Conservation (phyloP, 768 basidiomycete species). For the Leccinum rimulosum region DNA sequence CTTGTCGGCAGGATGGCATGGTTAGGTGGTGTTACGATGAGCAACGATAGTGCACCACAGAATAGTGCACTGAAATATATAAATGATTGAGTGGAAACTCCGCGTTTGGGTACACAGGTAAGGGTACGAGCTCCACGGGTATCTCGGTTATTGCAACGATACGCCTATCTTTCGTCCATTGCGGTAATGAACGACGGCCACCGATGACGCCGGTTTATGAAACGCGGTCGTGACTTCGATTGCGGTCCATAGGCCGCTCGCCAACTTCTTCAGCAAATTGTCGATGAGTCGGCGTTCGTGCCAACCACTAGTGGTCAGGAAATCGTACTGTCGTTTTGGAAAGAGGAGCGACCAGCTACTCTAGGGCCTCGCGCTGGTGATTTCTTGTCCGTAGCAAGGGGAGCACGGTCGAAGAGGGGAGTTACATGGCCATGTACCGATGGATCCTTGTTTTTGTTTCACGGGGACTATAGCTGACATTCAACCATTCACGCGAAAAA, state of each 20-base stretch:
- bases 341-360: constrained; percentile 53
- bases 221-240: constrained; percentile 71
- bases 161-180: constrained; percentile 45
- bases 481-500: background rate
- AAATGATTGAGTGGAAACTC: no score
- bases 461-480: constrained; percentile 1
- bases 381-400: constrained; percentile 54
- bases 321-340: constrained; percentile 39
- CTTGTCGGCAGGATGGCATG: no score
- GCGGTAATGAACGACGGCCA: background rate
- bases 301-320: constrained; percentile 50
- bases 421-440: background rate
- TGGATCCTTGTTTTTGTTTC: background rate
- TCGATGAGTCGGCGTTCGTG: constrained; percentile 44
- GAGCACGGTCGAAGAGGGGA: constrained; percentile 41
- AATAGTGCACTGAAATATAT: no score
- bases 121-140: constrained; percentile 50
- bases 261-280: constrained; percentile 51
- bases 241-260: constrained; percentile 53
- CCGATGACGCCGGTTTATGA: constrained; percentile 64
- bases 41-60: no score
- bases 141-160: constrained; percentile 73
- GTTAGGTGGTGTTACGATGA: no score
- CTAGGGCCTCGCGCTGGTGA: constrained; percentile 51
- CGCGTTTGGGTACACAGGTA: constrained; percentile 2